phyloP scores from a whole-genome alignment of 495 filamentous ascomycete genomes.

The Penicillium alfredii region DNA sequence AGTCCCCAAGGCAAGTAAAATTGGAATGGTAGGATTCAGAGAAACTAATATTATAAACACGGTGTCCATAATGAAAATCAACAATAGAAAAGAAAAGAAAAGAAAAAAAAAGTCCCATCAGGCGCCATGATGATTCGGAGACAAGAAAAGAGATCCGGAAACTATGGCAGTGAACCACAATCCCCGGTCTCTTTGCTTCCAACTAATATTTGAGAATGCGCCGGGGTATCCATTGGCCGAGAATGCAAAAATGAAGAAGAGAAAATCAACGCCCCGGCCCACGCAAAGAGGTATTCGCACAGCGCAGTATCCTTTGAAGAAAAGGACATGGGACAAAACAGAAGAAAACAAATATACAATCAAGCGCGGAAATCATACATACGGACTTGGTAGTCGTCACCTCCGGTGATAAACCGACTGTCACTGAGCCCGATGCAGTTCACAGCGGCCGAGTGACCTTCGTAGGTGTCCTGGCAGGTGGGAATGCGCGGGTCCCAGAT shows the following conservation, averaged over 20 bases:
- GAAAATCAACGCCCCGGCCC: slow-evolving; percentile 1
- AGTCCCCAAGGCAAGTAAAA: too few species aligned
- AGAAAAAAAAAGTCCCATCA: slow-evolving; percentile 1
- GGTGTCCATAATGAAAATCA: too few species aligned
- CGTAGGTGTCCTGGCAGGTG: slow-evolving; percentile 84
- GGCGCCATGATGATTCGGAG: too few species aligned
- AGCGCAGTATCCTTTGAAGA: too few species aligned
- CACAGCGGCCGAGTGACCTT: slow-evolving; percentile 83
- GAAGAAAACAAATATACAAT: slow-evolving; percentile 6
- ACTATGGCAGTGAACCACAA: too few species aligned
- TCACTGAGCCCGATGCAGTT: slow-evolving; percentile 89
- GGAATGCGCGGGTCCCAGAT: slow-evolving; percentile 92
- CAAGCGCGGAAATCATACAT: slow-evolving; percentile 73
- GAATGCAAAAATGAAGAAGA: slow-evolving; percentile 2
- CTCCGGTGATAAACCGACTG: slow-evolving; percentile 76
- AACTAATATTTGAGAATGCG: slow-evolving; percentile 7
- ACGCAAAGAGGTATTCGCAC: too few species aligned
- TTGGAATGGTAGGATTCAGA: too few species aligned
- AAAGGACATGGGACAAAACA: not conserved
- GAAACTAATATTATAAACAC: not conserved
- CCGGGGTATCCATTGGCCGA: slow-evolving; percentile 20
- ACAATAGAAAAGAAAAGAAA: slow-evolving; percentile 5
- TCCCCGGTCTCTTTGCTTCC: too few species aligned
- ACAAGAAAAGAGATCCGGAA: too few species aligned
- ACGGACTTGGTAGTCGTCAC: slow-evolving; percentile 87